Evolutionary conservation across 129 eudicot genomes (phyloP), one percentile per base, ranked within the genome.

Genomic region (Helichrysum umbraculigerum): DNA sequence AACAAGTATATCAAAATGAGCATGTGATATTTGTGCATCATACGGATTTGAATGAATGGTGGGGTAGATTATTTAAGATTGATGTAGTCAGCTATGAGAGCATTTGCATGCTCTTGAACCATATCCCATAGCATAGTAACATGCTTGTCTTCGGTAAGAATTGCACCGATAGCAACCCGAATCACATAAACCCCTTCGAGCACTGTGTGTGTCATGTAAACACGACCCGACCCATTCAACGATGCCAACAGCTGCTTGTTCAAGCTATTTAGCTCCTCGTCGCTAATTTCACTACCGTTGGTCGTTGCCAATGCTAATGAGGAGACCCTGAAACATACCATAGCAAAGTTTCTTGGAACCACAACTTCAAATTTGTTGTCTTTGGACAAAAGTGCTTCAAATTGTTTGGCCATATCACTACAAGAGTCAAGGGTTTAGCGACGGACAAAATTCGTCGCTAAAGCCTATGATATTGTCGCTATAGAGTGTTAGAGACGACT

Each of bases 341-440:
- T 7, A 33, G 50, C 44, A 66, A 66, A 66, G 50, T 66, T 32
- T 32, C 50, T 66, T 15, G 85, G 87, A 4, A 50, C 79, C 73
- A 80, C 81, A 20, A 84, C 47, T 73, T 80, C 84, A 51, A 83
- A 83, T 73, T 77, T 75, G 6, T 20, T 68, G 61, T 75, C 79
- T 61, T 28, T 22, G 0, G 3, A 1, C 21, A 83, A 62, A 7
- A 70, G 59, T 37, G 64, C 25, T 70, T 84, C 85, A 39, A 79
- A 79, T 11, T 79, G 65, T 20, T 72, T 79, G 5, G 83, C 83
- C 83, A 73, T n/a, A n/a, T n/a, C n/a, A n/a, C n/a, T n/a, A n/a
- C n/a, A n/a, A n/a, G n/a, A n/a, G n/a, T n/a, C n/a, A n/a, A n/a
- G n/a, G n/a, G n/a, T n/a, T n/a, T n/a, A n/a, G n/a, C n/a, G n/a